Percentiles rank a stretch among this genome's conserved stretches.
Conservation (phyloP, 345 rosid genomes). For the Citrus mangshanensis region DNA sequence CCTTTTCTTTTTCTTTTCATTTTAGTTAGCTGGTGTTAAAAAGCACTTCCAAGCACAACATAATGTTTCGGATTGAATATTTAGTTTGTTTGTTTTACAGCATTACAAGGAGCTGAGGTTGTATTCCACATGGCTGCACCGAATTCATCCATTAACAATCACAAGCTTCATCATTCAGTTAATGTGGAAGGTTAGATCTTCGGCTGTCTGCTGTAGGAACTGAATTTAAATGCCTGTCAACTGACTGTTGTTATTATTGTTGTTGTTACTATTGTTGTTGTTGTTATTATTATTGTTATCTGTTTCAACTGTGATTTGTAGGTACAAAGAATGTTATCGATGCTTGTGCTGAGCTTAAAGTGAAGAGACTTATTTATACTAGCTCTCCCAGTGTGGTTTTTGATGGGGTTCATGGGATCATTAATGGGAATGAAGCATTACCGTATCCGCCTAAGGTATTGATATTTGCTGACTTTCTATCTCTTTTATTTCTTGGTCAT, state of each 20-base stretch:
- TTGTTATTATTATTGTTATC: not conserved
- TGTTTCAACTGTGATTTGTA: slow-evolving; percentile 18
- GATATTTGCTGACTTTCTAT: not conserved
- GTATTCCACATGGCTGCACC: slow-evolving; percentile 99
- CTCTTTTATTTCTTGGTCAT: not conserved
- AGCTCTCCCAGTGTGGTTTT: slow-evolving; percentile 95
- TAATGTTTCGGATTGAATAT: not conserved
- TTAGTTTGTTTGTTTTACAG: slow-evolving; percentile 31
- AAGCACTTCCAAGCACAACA: not conserved
- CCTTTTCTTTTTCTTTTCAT: not conserved
- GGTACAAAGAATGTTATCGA: slow-evolving; percentile 84
- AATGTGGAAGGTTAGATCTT: slow-evolving; percentile 66
- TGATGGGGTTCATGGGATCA: slow-evolving; percentile 68
- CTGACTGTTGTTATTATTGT: not conserved
- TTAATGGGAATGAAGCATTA: slow-evolving; percentile 66
- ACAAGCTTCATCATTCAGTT: slow-evolving; percentile 81
- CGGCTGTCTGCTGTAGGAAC: not conserved
- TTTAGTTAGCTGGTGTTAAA: not conserved
- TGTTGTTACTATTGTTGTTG: not conserved
- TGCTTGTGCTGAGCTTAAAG: slow-evolving; percentile 71
- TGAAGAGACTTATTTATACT: slow-evolving; percentile 85
- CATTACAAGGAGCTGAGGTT: slow-evolving; percentile 68
- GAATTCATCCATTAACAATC: slow-evolving; percentile 75
- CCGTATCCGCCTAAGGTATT: slow-evolving; percentile 66
- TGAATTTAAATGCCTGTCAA: not conserved